Percentiles rank a stretch among this genome's conserved stretches.
Conservation (phyloP, 2,329 filamentous ascomycete genomes). For the Cephalotrichum gorgonifer region DNA sequence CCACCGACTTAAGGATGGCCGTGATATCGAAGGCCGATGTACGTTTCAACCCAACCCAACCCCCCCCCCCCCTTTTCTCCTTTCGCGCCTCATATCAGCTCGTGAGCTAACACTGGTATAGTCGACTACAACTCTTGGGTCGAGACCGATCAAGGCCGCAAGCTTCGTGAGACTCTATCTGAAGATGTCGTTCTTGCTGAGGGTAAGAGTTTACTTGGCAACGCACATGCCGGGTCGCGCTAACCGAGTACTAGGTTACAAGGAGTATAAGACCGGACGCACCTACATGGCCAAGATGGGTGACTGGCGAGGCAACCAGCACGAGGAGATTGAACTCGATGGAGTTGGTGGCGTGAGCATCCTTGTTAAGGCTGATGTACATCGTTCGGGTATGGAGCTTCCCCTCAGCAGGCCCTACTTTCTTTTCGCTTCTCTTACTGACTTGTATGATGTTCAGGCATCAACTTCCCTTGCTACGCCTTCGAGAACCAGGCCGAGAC, state of each 20-base stretch:
- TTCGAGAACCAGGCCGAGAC: slow-evolving; percentile 99
- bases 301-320: slow-evolving; percentile 84
- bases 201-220: slow-evolving; percentile 37
- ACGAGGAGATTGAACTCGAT: slow-evolving; percentile 85
- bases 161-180: slow-evolving; percentile 60
- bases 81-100: not conserved
- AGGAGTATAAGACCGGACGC: slow-evolving; percentile 82
- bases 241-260: slow-evolving; percentile 57
- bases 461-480: slow-evolving; percentile 93
- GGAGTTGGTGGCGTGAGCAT: slow-evolving; percentile 97
- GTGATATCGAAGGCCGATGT: slow-evolving; percentile 93
- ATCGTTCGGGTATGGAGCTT: slow-evolving; percentile 75
- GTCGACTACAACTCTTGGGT: slow-evolving; percentile 99
- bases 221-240: not conserved
- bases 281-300: slow-evolving; percentile 86
- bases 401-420: not conserved
- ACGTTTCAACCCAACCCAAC: slow-evolving; percentile 34
- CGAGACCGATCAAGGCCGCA: slow-evolving; percentile 76
- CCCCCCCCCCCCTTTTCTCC: not conserved
- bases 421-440: slow-evolving; percentile 7
- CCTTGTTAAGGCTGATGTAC: slow-evolving; percentile 93
- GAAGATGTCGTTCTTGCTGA: slow-evolving; percentile 82
- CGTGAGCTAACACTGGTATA: slow-evolving; percentile 22
- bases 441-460: slow-evolving; percentile 43
- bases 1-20: slow-evolving; percentile 63